Base-by-base conservation (phyloP, 306 rosid species). In the Fagus sylvatica region DNA sequence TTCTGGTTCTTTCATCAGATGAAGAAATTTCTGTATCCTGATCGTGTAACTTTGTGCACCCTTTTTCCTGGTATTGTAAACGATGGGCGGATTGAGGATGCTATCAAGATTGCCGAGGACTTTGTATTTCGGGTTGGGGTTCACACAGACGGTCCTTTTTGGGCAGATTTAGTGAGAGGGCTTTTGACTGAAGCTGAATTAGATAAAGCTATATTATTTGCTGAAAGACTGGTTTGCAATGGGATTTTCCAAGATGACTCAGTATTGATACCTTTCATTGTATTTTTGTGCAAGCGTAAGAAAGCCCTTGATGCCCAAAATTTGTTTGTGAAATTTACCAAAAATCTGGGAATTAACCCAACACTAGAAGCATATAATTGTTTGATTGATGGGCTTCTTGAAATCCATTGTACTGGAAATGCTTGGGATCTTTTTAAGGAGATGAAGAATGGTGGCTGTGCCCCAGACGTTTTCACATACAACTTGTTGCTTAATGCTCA, bases 1-100 rank as follows among this genome's bases (percentile, higher is more conserved):
- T 88, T 95, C 71, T 95, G 97, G 98, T 87, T 95, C 86, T 95
- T 85, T 78, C 93, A 90, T 90, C 98, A 92, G 82, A 88, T 95
- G 98, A 95, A 86, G 91, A 95, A 95, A 86, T 86, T 78, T 68
- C 77, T 95, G 69, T 80, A 82, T 81, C 97, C 98, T 71, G 98
- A 95, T 78, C 90, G 69, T 70, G 93, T 95, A 81, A 90, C 98
- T 65, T 17, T 95, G 78, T 92, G 83, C 89, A 95, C 97, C 70
- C 90, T 95, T 82, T 91, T 95, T 83, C 98, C 98, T 0, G 85
- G 97, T 69, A 74, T 91, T 55, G 86, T 95, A 48, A 88, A 83
- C 88, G 22, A 64, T 74, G 90, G 97, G 41, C 71, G 68, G 79
- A 69, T 83, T 68, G 87, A 87, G 69, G 98, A 95, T 86, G 95